Evolutionary conservation across 306 rosid species (phyloP), one percentile per base, ranked within the genome.

Genomic region (Rosa chinensis): DNA sequence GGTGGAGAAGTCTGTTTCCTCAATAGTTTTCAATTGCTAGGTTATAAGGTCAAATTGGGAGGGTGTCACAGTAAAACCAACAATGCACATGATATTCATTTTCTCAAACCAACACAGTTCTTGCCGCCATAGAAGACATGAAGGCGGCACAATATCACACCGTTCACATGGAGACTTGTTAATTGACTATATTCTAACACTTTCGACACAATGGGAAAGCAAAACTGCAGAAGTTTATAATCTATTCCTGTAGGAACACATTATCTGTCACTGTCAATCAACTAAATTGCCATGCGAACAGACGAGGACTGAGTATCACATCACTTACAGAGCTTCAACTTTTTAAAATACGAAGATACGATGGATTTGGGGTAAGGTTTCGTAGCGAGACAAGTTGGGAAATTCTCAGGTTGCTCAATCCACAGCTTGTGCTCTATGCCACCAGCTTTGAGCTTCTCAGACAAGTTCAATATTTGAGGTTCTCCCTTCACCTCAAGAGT

Each of bases 401-500:
- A 81, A 79, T 89, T 92, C 77, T 90, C 98, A 37, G 98, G 97
- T 52, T 94, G 96, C 53, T 94, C 98, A 18, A 89, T 83, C 98
- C 97, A 92, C 47, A 94, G 80, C 78, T 88, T 87, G 82, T 94
- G 98, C 44, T 82, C 83, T 69, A 94, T 89, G 25, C 89, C 90
- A 63, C 86, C 91, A 5, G 87, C 72, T 77, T 80, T 86, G 11
- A 92, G 97, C 82, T 94, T 90, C 68, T 88, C 93, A 16, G 96
- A 82, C 73, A 90, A 85, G 84, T 90, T 92, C 83, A 87, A 72
- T 1, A 92, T 83, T 76, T 94, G 94, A 63, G 90, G 6, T 78
- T 90, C 94, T 78, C 97, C 96, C 73, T 92, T 92, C 81, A 94
- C 96, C 88, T 92, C 96, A 2, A 92, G 90, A 18, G 96, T 94